Evolutionary conservation across 768 basidiomycete genomes (phyloP).

Genomic region (Termitomyces eurrhizus): DNA sequence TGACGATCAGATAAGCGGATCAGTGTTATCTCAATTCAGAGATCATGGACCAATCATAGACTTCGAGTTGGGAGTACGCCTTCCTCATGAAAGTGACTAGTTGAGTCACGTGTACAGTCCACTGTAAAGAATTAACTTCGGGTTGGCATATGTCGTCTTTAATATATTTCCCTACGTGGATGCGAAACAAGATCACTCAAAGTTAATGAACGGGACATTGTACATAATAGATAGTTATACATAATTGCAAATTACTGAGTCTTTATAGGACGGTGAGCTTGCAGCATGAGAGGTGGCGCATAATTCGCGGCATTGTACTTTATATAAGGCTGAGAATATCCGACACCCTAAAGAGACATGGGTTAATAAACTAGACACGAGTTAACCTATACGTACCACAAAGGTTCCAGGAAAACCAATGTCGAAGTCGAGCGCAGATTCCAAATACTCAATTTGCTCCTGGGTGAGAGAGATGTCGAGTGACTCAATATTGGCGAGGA

Average conservation of each 20-base stretch:
- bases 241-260: background rate
- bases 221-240: too few species aligned
- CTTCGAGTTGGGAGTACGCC: slow-evolving; percentile 18
- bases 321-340: background rate
- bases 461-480: slow-evolving; percentile 40
- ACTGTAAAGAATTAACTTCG: too few species aligned
- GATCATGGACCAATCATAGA: slow-evolving; percentile 6
- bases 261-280: background rate
- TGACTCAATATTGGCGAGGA: slow-evolving; percentile 47
- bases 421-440: slow-evolving; percentile 39
- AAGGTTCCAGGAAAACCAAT: slow-evolving; percentile 38
- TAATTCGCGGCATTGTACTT: background rate
- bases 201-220: too few species aligned
- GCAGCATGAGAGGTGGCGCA: background rate
- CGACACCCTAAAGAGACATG: background rate
- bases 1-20: slow-evolving; percentile 10
- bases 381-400: slow-evolving; percentile 22
- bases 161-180: too few species aligned
- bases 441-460: slow-evolving; percentile 43
- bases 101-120: too few species aligned
- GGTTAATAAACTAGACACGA: background rate
- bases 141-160: too few species aligned
- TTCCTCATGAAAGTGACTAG: too few species aligned
- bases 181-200: too few species aligned
- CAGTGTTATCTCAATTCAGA: slow-evolving; percentile 5